phyloP scores from a whole-genome alignment of 805 yeast species.

The Metschnikowia cubensis region DNA sequence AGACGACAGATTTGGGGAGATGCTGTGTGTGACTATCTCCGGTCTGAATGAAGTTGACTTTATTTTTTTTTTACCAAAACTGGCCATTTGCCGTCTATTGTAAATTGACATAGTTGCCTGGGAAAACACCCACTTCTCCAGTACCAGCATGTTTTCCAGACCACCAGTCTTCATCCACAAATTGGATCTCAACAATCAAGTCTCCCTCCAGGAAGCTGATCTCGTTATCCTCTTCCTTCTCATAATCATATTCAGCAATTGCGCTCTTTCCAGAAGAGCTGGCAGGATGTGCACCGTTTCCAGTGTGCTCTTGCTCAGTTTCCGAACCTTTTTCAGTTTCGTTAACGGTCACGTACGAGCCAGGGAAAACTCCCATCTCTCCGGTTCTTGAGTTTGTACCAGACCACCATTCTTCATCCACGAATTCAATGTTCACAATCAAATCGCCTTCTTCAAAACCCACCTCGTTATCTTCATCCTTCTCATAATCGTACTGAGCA shows the following conservation, averaged over 20 bases:
- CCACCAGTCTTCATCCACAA: slow-evolving; percentile 98
- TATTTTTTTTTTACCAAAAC: background rate
- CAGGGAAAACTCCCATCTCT: slow-evolving; percentile 53
- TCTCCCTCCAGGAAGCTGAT: slow-evolving; percentile 83
- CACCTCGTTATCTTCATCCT: slow-evolving; percentile 75
- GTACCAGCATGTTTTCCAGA: slow-evolving; percentile 62
- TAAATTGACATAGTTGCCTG: slow-evolving; percentile 73
- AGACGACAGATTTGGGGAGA: slow-evolving; percentile 36
- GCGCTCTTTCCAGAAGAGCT: slow-evolving; percentile 40
- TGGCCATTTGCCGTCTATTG: slow-evolving; percentile 6
- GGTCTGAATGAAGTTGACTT: slow-evolving; percentile 1
- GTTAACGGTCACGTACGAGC: slow-evolving; percentile 45
- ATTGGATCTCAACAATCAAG: slow-evolving; percentile 72
- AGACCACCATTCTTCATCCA: slow-evolving; percentile 74
- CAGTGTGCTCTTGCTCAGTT: slow-evolving; percentile 10
- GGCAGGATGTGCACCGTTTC: slow-evolving; percentile 14
- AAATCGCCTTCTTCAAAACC: slow-evolving; percentile 62
- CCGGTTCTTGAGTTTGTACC: slow-evolving; percentile 42
- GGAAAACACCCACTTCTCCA: slow-evolving; percentile 84
- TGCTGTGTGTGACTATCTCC: slow-evolving; percentile 31
- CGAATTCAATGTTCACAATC: slow-evolving; percentile 61
- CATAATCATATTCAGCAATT: slow-evolving; percentile 72
- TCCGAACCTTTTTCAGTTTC: slow-evolving; percentile 6
- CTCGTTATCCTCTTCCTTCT: slow-evolving; percentile 91
- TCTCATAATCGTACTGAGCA: slow-evolving; percentile 77